Evolutionary conservation across 768 basidiomycete genomes (phyloP).

Genomic region (Fomitopsis pulvina): DNA sequence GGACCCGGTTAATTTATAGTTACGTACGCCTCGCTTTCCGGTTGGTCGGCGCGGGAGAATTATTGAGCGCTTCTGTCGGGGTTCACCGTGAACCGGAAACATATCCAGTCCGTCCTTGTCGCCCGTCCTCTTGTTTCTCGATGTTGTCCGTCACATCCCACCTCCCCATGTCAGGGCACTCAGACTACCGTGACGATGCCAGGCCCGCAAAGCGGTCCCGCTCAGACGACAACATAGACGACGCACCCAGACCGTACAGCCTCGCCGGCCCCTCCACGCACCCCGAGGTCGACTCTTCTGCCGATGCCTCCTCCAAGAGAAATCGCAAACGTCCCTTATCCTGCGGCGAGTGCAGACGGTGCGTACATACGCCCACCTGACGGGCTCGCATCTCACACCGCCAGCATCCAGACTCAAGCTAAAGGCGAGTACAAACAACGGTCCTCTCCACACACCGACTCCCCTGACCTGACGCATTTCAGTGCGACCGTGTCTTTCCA

Average conservation of each 20-base stretch:
- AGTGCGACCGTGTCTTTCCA: conserved; percentile 59
- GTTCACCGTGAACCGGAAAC: conserved; percentile 4
- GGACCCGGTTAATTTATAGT: conserved; percentile 3
- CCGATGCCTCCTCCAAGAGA: conserved; percentile 23
- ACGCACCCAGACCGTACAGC: conserved; percentile 12
- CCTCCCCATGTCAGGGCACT: conserved; percentile 13
- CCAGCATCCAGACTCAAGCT: conserved; percentile 49
- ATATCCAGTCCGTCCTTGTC: neutral
- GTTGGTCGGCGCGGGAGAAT: conserved; percentile 1
- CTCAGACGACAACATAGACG: conserved; percentile 13
- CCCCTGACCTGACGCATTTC: conserved; percentile 42
- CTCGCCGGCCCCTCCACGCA: conserved; percentile 15
- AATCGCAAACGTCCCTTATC: conserved; percentile 41
- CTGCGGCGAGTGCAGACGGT: conserved; percentile 70
- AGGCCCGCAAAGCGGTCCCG: conserved; percentile 19
- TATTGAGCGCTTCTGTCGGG: conserved; percentile 2
- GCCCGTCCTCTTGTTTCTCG: neutral
- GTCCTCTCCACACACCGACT: conserved; percentile 45
- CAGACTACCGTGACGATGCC: conserved; percentile 11
- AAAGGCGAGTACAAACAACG: conserved; percentile 38
- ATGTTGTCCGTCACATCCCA: conserved; percentile 12
- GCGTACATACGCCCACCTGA: neutral
- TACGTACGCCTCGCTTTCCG: neutral
- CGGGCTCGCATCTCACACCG: neutral
- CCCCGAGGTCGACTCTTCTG: conserved; percentile 16